Base-by-base conservation (phyloP, 192 early-diverging fungal genomes). In the Linderina pennispora region DNA sequence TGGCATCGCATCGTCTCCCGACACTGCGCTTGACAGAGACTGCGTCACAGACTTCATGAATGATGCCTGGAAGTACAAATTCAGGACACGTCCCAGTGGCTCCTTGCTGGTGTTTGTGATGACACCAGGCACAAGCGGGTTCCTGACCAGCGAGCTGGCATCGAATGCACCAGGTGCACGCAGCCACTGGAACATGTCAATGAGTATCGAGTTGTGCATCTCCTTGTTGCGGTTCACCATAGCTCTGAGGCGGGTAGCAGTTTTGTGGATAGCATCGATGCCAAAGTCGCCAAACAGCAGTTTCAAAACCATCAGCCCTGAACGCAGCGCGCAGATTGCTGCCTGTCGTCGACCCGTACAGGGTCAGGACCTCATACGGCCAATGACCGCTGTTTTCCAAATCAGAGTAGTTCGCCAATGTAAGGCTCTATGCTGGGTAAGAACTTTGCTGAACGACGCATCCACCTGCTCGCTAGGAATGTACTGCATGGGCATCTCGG, bases 231-330 rank as follows among this genome's bases (percentile, higher is more conserved):
- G 40, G 34, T 17, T 20, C 19, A 63, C 35, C 4, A 25, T 23
- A 25, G 48, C 63, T 14, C 47, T 48, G 13, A 52, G 51, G 19
- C 18, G 19, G 19, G 18, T 47, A 0, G 67, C 67, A 6, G 47
- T 22, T 18, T 55, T 59, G 25, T 48, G 41, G 3, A 59, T 42
- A 2, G 51, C 52, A 17, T 71, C 61, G 2, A 52, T 40, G 36
- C 60, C 60, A 60, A 71, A 71, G 36, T 71, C 67, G 43, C 67
- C 67, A 62, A 63, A 71, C 40, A 71, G 40, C 20, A 71, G 52
- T 40, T 71, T 71, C 17, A 63, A 35, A n/a, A 48, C 40, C 23
- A 63, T 35, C 24, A 63, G 43, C n/a, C 6, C 53, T 43, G 43
- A 71, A 64, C n/a, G 60, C 55, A 2, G 37, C 25, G 2, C 36